Base-by-base conservation (phyloP, 2,329 filamentous ascomycete genomes). In the Clarireedia homoeocarpa region DNA sequence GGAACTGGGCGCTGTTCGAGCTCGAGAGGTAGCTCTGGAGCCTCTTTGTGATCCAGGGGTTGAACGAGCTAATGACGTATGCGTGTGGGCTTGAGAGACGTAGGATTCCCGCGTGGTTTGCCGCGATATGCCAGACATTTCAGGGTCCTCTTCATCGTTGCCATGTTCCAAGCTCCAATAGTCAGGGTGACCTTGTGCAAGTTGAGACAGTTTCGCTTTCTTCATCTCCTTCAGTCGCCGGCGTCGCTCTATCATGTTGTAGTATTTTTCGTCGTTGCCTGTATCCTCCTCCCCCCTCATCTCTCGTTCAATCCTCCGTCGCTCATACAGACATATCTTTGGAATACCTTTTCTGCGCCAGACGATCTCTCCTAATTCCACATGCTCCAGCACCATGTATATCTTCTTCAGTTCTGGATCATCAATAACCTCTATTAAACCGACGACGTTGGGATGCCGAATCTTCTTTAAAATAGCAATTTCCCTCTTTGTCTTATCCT, bases 391-490 rank as follows among this genome's bases (percentile, higher is more conserved):
- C 20, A 97, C 89, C 74, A 99, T 92, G 74, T 99, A 99, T 60
- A 99, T 96, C 74, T 99, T 99, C 74, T 95, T 94, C 57, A 91
- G 83, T 66, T 91, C 89, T 1, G 92, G 92, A 69, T 99, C 94
- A 70, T 99, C 94, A 66, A 99, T 97, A 66, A 99, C 91, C 73
- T 99, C 94, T 61, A 97, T 81, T 40, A 99, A 77, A 65, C 89
- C 91, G 60, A 99, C 94, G 42, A 99, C 89, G 67, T 99, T 96
- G n/a, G 89, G 86, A 71, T 99, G 94, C 30, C 92, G 86, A 53
- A 95, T 95, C 75, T 99, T 99, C 72, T 99, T 99, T 66, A 99
- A 77, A 57, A 99, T 97, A 68, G 94, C 94, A 61, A 99, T 95
- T 74, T 99, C 94, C 69, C 88, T 87, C 75, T 96, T 96, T 56